Conservation (phyloP, 331 rosid genomes). For the Quercus lobata region DNA sequence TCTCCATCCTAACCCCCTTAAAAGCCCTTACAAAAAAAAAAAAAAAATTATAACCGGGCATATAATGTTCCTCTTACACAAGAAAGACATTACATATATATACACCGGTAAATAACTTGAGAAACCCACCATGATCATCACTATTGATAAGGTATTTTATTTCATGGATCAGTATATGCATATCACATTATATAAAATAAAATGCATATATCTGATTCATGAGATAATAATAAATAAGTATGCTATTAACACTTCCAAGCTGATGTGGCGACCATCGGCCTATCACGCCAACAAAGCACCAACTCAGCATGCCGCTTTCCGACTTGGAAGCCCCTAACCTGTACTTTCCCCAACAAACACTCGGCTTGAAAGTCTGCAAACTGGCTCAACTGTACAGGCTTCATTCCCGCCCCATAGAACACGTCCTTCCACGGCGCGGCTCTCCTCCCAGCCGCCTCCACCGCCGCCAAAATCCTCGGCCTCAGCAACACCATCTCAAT, state of each 20-base stretch:
- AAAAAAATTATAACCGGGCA: too few relatives aligned
- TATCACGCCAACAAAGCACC: conserved; percentile 74
- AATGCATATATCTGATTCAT: too few relatives aligned
- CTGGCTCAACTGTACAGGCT: conserved; percentile 72
- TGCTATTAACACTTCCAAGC: conserved; percentile 62
- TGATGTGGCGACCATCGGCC: conserved; percentile 70
- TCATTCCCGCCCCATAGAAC: conserved; percentile 72
- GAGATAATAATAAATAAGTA: too few relatives aligned
- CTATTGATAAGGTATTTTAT: too few relatives aligned
- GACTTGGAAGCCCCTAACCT: conserved; percentile 78
- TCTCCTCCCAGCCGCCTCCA: conserved; percentile 48
- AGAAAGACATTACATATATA: too few relatives aligned
- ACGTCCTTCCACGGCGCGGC: conserved; percentile 55
- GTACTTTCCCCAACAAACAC: conserved; percentile 60
- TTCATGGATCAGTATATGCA: too few relatives aligned
- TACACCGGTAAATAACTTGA: too few relatives aligned
- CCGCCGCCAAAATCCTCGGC: conserved; percentile 60
- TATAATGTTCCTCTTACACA: too few relatives aligned
- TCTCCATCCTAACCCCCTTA: not conserved
- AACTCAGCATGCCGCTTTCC: conserved; percentile 76
- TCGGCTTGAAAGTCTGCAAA: conserved; percentile 86
- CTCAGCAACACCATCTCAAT: conserved; percentile 54
- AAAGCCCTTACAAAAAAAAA: not conserved
- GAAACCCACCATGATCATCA: too few relatives aligned
- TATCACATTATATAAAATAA: too few relatives aligned